Percentiles rank a stretch among this genome's conserved stretches.
phyloP scores from a whole-genome alignment of 192 early-diverging fungal species.

The Funneliformis geosporum region DNA sequence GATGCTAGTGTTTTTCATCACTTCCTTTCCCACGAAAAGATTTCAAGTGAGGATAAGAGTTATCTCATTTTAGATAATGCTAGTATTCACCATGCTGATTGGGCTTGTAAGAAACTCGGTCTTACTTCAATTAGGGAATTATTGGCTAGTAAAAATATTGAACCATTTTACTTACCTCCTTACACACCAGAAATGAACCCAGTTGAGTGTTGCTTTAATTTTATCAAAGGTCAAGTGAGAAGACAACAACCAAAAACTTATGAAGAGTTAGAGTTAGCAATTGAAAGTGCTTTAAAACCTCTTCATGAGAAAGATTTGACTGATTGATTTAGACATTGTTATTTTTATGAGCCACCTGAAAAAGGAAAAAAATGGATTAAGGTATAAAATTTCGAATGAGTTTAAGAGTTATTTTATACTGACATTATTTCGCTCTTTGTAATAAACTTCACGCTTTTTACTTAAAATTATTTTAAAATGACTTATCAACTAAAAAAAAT shows the following conservation, averaged over 20 bases:
- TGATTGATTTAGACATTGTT: not conserved
- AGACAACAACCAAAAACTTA: not conserved
- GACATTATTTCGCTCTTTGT: too few species aligned
- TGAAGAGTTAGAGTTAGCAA: not conserved
- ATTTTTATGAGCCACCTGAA: too few species aligned
- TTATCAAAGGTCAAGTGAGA: not conserved
- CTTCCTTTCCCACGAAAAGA: not conserved
- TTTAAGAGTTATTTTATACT: too few species aligned
- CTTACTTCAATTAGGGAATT: not conserved
- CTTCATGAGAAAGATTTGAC: not conserved
- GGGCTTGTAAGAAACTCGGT: not conserved
- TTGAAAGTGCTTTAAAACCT: not conserved
- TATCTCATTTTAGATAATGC: slow-evolving; percentile 6
- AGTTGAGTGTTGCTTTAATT: not conserved
- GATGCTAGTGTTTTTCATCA: not conserved
- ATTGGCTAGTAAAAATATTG: not conserved
- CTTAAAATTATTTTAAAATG: too few species aligned
- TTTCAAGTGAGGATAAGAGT: not conserved
- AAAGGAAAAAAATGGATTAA: too few species aligned
- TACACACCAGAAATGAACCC: slow-evolving; percentile 11
- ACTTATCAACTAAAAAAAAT: too few species aligned
- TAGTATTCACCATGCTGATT: not conserved
- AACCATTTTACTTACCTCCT: not conserved
- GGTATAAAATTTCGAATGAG: too few species aligned
- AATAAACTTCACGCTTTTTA: too few species aligned